phyloP scores from a whole-genome alignment of 2,329 filamentous ascomycete species.

The Penicillium sp. region DNA sequence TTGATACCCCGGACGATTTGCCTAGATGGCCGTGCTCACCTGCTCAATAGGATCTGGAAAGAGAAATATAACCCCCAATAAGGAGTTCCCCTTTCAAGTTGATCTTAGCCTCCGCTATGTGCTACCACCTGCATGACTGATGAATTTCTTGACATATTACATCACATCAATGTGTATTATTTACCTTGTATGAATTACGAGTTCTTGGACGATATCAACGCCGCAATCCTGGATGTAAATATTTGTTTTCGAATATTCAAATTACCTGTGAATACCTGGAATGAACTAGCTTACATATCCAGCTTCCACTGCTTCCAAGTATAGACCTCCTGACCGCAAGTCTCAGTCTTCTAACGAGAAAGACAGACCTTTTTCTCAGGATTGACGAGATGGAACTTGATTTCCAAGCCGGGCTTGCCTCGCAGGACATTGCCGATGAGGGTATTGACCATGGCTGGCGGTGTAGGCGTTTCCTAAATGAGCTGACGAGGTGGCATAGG shows the following conservation, averaged over 20 bases:
- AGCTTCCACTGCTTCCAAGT: no score
- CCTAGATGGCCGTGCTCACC: slow-evolving; percentile 6
- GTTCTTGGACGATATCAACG: background rate
- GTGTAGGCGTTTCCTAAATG: no score
- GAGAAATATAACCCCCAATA: slow-evolving; percentile 74
- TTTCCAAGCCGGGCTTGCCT: no score
- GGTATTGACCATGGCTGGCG: no score
- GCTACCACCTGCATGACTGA: background rate
- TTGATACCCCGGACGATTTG: background rate
- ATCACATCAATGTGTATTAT: background rate
- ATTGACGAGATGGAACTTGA: no score
- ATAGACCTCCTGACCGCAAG: no score
- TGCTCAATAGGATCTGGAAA: slow-evolving; percentile 84
- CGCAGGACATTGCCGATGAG: no score
- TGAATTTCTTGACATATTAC: background rate
- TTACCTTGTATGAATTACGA: background rate
- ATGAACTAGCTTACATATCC: background rate
- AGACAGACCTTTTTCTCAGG: no score
- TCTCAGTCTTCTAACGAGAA: no score
- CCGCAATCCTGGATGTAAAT: background rate
- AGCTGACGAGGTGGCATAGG: no score
- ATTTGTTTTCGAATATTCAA: background rate
- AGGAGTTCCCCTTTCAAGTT: background rate
- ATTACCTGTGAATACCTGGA: background rate
- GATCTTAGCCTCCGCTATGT: background rate